These are phyloP conservation scores for Keqinozyma sinolaborantium DNA, from an alignment of 1,139 yeast genomes.

Conservation along the genomic window DNA sequence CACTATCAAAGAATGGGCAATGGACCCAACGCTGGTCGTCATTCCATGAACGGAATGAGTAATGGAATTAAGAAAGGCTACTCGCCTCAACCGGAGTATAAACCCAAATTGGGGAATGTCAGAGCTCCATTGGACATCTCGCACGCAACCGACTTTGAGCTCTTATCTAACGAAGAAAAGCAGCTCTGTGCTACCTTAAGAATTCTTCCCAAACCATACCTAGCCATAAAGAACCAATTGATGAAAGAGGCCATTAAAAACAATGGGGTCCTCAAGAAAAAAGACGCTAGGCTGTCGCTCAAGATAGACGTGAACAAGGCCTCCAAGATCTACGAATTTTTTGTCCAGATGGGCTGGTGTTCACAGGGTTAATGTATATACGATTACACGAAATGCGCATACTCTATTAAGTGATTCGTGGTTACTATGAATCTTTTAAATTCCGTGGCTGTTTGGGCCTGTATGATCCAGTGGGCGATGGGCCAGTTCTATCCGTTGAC, in stretches of 20 bases:
- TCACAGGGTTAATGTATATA: slow-evolving; percentile 32
- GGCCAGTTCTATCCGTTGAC: slow-evolving; percentile 15
- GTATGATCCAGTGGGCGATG: slow-evolving; percentile 6
- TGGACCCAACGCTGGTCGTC: slow-evolving; percentile 31
- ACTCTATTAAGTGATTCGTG: slow-evolving; percentile 3
- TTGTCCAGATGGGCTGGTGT: slow-evolving; percentile 88
- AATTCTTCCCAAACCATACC: slow-evolving; percentile 87
- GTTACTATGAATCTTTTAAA: too few relatives aligned
- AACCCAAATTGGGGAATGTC: slow-evolving; percentile 32
- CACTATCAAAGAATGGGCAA: slow-evolving; percentile 62
- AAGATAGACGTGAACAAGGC: slow-evolving; percentile 88
- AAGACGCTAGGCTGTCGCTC: slow-evolving; percentile 76
- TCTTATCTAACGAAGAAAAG: slow-evolving; percentile 83
- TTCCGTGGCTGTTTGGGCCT: too few relatives aligned
- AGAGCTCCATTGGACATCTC: slow-evolving; percentile 71
- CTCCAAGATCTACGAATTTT: slow-evolving; percentile 84
- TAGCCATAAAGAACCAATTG: slow-evolving; percentile 88
- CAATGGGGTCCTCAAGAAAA: slow-evolving; percentile 79
- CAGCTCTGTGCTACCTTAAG: slow-evolving; percentile 79
- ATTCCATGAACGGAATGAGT: slow-evolving; percentile 12
- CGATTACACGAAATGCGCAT: slow-evolving; percentile 1
- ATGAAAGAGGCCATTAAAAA: slow-evolving; percentile 84
- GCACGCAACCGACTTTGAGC: slow-evolving; percentile 77
- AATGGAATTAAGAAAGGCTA: slow-evolving; percentile 13
- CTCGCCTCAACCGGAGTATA: slow-evolving; percentile 35